Evolutionary conservation across 345 rosid species (phyloP).

Genomic region (Chamaenerion angustifolium): DNA sequence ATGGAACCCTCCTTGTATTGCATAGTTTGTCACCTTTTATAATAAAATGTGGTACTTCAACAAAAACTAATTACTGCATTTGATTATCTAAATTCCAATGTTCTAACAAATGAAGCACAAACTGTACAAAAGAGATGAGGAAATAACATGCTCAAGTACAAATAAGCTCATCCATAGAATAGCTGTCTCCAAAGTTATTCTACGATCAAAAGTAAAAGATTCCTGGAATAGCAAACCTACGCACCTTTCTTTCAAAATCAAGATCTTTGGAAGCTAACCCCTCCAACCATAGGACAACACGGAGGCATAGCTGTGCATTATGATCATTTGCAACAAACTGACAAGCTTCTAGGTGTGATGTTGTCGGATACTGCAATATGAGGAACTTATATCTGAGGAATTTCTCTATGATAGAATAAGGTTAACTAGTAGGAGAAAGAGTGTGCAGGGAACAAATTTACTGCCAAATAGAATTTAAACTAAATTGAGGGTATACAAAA

Average conservation of each 20-base stretch:
- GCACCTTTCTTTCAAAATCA: conserved; percentile 86
- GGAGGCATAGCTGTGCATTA: conserved; percentile 86
- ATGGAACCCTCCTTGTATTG: no score
- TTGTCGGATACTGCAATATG: conserved; percentile 54
- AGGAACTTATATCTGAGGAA: conserved; percentile 9
- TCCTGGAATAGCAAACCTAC: conserved; percentile 4
- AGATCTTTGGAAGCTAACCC: conserved; percentile 92
- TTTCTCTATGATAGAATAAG: conserved; percentile 1
- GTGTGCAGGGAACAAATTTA: not conserved
- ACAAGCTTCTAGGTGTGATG: conserved; percentile 91
- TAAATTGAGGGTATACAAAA: not conserved
- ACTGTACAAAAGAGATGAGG: no score
- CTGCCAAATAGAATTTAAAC: not conserved
- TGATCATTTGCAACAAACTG: conserved; percentile 78
- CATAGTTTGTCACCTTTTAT: no score
- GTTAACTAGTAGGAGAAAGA: not conserved
- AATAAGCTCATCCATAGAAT: no score
- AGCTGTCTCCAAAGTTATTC: no score
- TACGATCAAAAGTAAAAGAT: not conserved
- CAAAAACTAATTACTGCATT: no score
- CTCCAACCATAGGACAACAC: conserved; percentile 92
- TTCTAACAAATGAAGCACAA: no score
- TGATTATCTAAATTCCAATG: no score
- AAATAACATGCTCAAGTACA: no score
- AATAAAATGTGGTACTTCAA: no score